Conservation (phyloP, 352 stramenopile genomes). For the Phytophthora palmivora region DNA sequence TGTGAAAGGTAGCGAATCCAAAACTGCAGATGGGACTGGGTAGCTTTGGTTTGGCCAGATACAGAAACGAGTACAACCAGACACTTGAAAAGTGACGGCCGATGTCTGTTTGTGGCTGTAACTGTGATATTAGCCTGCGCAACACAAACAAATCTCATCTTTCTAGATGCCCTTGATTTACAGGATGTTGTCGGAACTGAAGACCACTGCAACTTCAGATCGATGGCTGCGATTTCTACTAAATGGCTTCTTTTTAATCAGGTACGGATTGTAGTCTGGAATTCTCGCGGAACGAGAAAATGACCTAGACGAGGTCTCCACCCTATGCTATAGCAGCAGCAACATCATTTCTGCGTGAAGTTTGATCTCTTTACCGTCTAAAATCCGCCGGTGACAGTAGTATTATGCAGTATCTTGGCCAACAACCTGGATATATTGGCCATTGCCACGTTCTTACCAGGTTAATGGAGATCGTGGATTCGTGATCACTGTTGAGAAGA, state of each 20-base stretch:
- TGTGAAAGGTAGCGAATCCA: conserved; percentile 19
- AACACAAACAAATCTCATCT: conserved; percentile 8
- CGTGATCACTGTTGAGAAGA: not conserved
- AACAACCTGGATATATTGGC: too few relatives aligned
- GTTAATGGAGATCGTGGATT: too few relatives aligned
- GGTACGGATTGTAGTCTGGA: not conserved
- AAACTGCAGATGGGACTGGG: conserved; percentile 37
- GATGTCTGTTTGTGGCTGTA: too few relatives aligned
- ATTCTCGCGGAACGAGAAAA: too few relatives aligned
- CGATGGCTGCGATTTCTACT: conserved; percentile 12
- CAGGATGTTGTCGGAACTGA: not conserved
- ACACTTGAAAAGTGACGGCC: conserved; percentile 11
- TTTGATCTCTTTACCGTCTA: too few relatives aligned
- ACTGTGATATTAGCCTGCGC: conserved; percentile 17
- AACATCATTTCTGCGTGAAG: too few relatives aligned
- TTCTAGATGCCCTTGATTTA: conserved; percentile 22
- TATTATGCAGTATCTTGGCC: too few relatives aligned
- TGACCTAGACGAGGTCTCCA: too few relatives aligned
- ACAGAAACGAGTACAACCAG: conserved; percentile 18
- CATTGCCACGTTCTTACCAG: too few relatives aligned
- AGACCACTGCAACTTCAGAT: conserved; percentile 3
- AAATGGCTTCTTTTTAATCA: too few relatives aligned
- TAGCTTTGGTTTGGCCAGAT: conserved; percentile 2
- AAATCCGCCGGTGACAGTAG: too few relatives aligned
- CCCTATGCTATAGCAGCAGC: too few relatives aligned